Base-by-base conservation (phyloP, 2,329 filamentous ascomycete species). In the Fusarium citri region DNA sequence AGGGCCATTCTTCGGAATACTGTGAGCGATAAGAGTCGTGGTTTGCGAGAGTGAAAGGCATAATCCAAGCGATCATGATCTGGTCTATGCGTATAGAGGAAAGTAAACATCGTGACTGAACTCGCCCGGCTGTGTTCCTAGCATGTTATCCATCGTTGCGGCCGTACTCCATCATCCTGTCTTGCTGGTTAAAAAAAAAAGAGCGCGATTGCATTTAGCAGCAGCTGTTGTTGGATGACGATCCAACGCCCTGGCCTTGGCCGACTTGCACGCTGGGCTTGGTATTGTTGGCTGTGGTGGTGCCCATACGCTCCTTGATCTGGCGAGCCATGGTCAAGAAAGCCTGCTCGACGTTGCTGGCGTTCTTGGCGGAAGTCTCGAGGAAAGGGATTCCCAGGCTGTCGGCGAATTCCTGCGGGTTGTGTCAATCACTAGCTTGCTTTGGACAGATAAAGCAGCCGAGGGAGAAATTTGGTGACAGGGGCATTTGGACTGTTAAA, bases 271-370 rank as follows among this genome's bases (percentile, higher is more conserved):
- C 94, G 76, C 93, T 97, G 72, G 95, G 95, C 88, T 98, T 99
- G 86, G 95, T 97, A 89, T 98, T 98, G 86, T 94, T 94, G 73
- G 92, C 92, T 46, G 93, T 92, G 71, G 95, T 96, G 76, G 94
- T 97, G 78, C 96, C 96, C 95, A 99, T 99, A 79, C 96, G 92
- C 87, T 98, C 95, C 89, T 99, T 99, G 86, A 99, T 99, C 85
- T 99, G 96, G 83, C 96, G 92, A 77, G 96, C 96, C 96, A 99
- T 99, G 82, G 96, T 99, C 85, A 99, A 85, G 91, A 99, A 99
- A 79, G 96, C 95, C 85, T 99, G 96, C 86, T 99, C 96, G 81
- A 99, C 96, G 83, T 99, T 99, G 85, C 93, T 97, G 74, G 96
- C 95, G 85, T 97, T 98, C 92, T 99, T 99, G 80, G 96, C 96